Conservation (phyloP, 2,329 filamentous ascomycete species). For the Colletotrichum noveboracense region DNA sequence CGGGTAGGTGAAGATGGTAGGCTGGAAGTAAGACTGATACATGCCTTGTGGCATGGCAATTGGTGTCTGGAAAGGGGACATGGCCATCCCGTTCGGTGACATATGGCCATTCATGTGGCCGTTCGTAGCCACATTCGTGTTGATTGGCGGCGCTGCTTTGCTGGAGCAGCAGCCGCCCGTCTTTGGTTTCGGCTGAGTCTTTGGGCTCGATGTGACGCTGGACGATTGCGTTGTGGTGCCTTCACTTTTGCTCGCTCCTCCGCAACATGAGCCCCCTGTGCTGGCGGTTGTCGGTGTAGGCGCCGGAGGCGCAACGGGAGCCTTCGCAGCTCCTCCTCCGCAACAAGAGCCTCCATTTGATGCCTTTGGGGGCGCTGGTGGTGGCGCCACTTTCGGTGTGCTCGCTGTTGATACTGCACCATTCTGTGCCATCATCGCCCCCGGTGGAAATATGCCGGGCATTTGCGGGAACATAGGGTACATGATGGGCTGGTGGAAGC, state of each 20-base stretch:
- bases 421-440: neutral
- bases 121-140: constrained; percentile 8
- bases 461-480: constrained; percentile 19
- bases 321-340: neutral
- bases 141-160: constrained; percentile 16
- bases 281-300: neutral
- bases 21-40: constrained; percentile 45
- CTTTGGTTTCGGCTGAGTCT: constrained; percentile 21
- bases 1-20: constrained; percentile 57
- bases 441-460: constrained; percentile 2
- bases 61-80: constrained; percentile 39
- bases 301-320: neutral
- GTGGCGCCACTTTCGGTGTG: neutral
- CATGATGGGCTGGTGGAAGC: constrained; percentile 17
- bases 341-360: constrained; percentile 11
- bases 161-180: constrained; percentile 42
- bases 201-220: constrained; percentile 20
- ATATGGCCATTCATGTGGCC: constrained; percentile 26
- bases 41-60: constrained; percentile 43
- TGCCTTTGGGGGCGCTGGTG: neutral
- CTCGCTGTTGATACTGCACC: neutral
- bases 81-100: constrained; percentile 26
- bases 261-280: constrained; percentile 25
- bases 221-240: constrained; percentile 9
- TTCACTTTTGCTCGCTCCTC: constrained; percentile 18